Conservation (phyloP, 768 basidiomycete genomes). For the Polyporus arcularius region DNA sequence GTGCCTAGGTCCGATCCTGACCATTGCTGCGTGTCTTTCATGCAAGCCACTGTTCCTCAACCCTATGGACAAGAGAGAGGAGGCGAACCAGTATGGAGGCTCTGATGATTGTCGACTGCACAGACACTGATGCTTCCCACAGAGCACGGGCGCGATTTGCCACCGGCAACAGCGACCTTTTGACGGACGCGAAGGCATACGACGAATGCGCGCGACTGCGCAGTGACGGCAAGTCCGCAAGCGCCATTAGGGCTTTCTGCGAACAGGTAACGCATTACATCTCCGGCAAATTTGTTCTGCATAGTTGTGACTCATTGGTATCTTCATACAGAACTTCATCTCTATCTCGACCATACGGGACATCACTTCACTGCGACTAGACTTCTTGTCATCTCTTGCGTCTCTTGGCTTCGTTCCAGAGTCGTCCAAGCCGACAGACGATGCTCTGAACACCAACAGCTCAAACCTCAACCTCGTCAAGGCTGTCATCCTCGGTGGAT, state of each 20-base stretch:
- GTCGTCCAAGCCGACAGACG: slow-evolving; percentile 44
- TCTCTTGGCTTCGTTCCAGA: slow-evolving; percentile 69
- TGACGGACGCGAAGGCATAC: slow-evolving; percentile 82
- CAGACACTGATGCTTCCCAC: neutral
- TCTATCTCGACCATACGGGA: slow-evolving; percentile 73
- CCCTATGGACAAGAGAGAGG: slow-evolving; percentile 83
- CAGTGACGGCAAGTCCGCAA: slow-evolving; percentile 48
- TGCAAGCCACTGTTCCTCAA: slow-evolving; percentile 85
- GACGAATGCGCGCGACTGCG: slow-evolving; percentile 57
- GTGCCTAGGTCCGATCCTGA: slow-evolving; percentile 80
- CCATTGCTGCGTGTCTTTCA: slow-evolving; percentile 80
- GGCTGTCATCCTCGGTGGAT: slow-evolving; percentile 79
- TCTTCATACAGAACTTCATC: slow-evolving; percentile 71
- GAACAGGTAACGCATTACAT: slow-evolving; percentile 52
- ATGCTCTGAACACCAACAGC: slow-evolving; percentile 64
- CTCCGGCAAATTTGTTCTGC: slow-evolving; percentile 8
- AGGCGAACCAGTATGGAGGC: slow-evolving; percentile 61
- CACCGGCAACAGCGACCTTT: slow-evolving; percentile 75
- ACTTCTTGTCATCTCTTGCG: slow-evolving; percentile 70
- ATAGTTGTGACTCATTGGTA: neutral
- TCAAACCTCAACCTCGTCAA: slow-evolving; percentile 77
- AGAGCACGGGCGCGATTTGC: slow-evolving; percentile 77
- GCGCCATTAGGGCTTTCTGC: slow-evolving; percentile 59
- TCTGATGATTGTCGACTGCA: neutral
- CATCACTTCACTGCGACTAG: slow-evolving; percentile 72